Percentiles rank a stretch among this genome's conserved stretches.
Evolutionary conservation across 768 basidiomycete genomes (phyloP).

Genomic region (Lactifluus rugatus): DNA sequence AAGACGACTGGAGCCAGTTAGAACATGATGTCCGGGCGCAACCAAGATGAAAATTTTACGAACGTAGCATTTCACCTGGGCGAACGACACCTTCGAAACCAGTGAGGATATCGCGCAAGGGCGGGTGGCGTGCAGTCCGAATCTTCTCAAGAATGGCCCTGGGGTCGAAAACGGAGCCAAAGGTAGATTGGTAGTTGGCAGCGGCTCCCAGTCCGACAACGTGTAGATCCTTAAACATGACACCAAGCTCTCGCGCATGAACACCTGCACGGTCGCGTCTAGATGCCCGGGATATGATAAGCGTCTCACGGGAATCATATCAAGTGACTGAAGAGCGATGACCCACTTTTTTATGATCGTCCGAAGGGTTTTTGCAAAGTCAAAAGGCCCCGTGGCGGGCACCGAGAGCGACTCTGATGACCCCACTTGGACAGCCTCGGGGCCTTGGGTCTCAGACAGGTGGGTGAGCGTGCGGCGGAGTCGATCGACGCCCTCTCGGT

Average conservation of each 20-base stretch:
- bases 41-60: conserved; percentile 24
- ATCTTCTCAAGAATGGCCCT: conserved; percentile 34
- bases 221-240: conserved; percentile 46
- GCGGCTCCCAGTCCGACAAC: conserved; percentile 52
- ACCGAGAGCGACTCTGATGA: conserved; percentile 21
- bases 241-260: conserved; percentile 46
- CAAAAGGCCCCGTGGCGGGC: conserved; percentile 22
- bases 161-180: conserved; percentile 57
- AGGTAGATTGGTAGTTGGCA: conserved; percentile 44
- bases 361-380: conserved; percentile 25
- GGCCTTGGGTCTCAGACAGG: not conserved
- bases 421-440: not conserved
- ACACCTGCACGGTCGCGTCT: conserved; percentile 44
- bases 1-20: conserved; percentile 50
- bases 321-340: no score
- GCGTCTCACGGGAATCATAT: no score
- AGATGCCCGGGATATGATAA: no score
- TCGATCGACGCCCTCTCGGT: conserved; percentile 39
- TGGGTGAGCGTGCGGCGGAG: conserved; percentile 32
- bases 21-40: not conserved
- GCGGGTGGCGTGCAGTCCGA: conserved; percentile 45
- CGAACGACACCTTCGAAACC: conserved; percentile 48
- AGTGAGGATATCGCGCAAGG: conserved; percentile 43
- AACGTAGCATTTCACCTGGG: conserved; percentile 63
- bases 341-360: conserved; percentile 22